Evolutionary conservation across 2,329 filamentous ascomycete species (phyloP), one percentile per base, ranked within the genome.

Genomic region (Chrysosporium keratinophilum): DNA sequence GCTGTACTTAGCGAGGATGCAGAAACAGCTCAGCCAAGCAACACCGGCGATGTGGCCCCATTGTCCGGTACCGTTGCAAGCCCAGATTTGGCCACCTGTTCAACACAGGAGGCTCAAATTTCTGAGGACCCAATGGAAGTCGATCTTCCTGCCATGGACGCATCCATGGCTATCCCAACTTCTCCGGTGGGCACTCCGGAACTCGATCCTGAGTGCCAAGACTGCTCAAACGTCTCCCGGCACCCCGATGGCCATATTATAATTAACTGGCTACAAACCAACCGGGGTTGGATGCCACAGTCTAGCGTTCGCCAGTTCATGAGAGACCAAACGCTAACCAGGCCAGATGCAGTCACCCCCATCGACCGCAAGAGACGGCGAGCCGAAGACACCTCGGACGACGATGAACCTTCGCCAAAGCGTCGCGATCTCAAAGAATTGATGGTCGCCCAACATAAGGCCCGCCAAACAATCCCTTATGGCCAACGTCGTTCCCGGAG

Each of bases 401-500:
- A 44, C 5, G 49, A 51, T 23, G 28, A 11, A 20, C 49, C 28
- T 49, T 45, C 37, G 31, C 34, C 42, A 12, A 44, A 52, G 42
- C 48, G 45, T n/a, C 34, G 50, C 35, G 23, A 54, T 39, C 40
- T 35, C 31, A 23, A 14, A 41, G 37, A 39, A n/a, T 34, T 52
- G 9, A 42, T 54, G 19, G 23, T 56, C 12, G 45, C 54, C 10
- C 31, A 35, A 4, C 58, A 58, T 48, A 55, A 44, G 17, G 34
- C 35, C 17, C 58, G 57, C 12, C 35, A 49, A 39, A 41, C 59
- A 5, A 57, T 57, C 1, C 61, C 68, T 5, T 66, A 65, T 47
- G 60, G 63, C 5, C 63, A 65, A 39, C 64, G 66, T 39, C 59
- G 61, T 14, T 64, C 60, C 15, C 64, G 65, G 11, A 66, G 66